Conservation (phyloP, 2,329 filamentous ascomycete genomes). For the Phoma herbarum region DNA sequence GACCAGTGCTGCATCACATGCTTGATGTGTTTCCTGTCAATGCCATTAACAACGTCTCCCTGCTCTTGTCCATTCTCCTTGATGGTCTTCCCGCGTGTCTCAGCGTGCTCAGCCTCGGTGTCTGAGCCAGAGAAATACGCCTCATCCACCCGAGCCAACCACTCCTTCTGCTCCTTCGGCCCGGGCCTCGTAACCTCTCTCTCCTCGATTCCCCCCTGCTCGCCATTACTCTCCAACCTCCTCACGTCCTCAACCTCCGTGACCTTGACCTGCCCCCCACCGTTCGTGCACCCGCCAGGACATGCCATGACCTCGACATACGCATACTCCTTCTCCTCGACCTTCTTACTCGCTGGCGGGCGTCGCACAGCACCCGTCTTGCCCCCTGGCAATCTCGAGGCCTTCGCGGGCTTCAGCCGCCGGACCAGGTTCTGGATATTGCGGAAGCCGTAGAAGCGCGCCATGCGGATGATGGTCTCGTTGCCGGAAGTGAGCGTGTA, state of each 20-base stretch:
- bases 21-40: conserved; percentile 72
- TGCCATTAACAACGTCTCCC: conserved; percentile 63
- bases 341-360: conserved; percentile 69
- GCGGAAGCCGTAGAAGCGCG: conserved; percentile 94
- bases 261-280: conserved; percentile 92
- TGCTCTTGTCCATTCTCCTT: conserved; percentile 11
- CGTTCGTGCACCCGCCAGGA: conserved; percentile 97
- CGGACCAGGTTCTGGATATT: conserved; percentile 98
- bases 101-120: conserved; percentile 50
- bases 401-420: conserved; percentile 81
- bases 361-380: conserved; percentile 61
- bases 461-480: conserved; percentile 55
- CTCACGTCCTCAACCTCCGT: conserved; percentile 71
- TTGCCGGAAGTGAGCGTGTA: conserved; percentile 71
- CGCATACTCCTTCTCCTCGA: conserved; percentile 74
- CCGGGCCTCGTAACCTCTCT: conserved; percentile 63
- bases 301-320: conserved; percentile 99
- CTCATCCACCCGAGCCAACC: conserved; percentile 62
- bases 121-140: conserved; percentile 83
- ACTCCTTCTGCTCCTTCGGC: conserved; percentile 83
- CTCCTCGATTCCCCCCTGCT: conserved; percentile 21
- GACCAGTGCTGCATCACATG: conserved; percentile 80
- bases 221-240: conserved; percentile 39
- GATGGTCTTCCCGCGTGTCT: neutral
- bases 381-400: conserved; percentile 62